Evolutionary conservation across 495 filamentous ascomycete species (phyloP), one percentile per base, ranked within the genome.

Genomic region (Podospora australis): DNA sequence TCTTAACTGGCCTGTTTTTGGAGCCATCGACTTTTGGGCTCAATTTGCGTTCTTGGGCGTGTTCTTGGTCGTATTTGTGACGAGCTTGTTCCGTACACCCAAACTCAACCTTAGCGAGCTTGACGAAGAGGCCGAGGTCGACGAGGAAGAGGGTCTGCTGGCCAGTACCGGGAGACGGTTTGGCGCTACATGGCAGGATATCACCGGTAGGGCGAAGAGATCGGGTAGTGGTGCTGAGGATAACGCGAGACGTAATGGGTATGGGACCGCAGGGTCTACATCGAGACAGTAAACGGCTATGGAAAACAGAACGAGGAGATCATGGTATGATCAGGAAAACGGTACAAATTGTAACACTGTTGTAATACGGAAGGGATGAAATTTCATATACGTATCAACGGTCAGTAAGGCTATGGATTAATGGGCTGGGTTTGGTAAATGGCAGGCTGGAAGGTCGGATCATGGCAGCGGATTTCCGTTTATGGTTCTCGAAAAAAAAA

Each of bases 1-100:
- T n/a, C 71, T 97, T 51, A 92, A 91, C 67, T 98, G 89, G 73
- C 91, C 94, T 13, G 86, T 95, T 59, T 95, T 98, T 66, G 92
- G 92, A n/a, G 84, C 80, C 26, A 72, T 97, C 10, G 78, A 85
- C 49, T 98, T 97, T 69, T 97, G 90, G 90, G 86, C 87, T 0
- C 94, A 97, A 60, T 96, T 95, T 57, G 81, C 74, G 10, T 97
- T 97, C 68, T 67, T 97, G 38, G 88, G 73, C 16, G 71, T 96
- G 11, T 95, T 92, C 68, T 59, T 94, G 6, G 67, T 94, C 44
- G 78, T 92, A 23, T 82, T 90, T 51, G 32, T 87, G 26, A 83
- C 81, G 2, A 79, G 83, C 2, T 67, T 96, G 1, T 79, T 98
- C 70, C 80, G 86, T 22, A 83, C 88, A 7, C 90, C 91, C 1